Evolutionary conservation across 2,329 filamentous ascomycete genomes (phyloP).

Genomic region (Trichophyton rubrum): DNA sequence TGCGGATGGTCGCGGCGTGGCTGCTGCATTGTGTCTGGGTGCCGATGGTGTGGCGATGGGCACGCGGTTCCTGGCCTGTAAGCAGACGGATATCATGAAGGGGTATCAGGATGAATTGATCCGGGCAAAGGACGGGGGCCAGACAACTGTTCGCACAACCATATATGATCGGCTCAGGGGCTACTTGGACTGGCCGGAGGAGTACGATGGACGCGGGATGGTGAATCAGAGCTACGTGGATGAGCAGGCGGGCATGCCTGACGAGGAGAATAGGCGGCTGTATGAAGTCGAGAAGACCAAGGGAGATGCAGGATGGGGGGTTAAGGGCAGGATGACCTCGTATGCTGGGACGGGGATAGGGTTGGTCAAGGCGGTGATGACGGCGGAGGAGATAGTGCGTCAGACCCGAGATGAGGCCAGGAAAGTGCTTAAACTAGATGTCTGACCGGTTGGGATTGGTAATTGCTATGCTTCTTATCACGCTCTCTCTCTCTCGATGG

Average conservation of each 20-base stretch:
- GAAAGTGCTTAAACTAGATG: background rate
- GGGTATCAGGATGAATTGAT: conserved; percentile 42
- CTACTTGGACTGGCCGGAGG: conserved; percentile 45
- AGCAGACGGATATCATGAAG: conserved; percentile 37
- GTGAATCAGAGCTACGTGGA: conserved; percentile 43
- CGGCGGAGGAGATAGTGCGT: conserved; percentile 41
- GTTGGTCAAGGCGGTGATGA: conserved; percentile 39
- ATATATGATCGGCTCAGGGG: conserved; percentile 45
- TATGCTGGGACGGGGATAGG: conserved; percentile 53
- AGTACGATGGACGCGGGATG: conserved; percentile 47
- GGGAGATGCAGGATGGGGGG: conserved; percentile 43
- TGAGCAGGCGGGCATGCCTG: conserved; percentile 26
- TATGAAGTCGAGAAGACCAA: conserved; percentile 38
- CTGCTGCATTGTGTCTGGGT: conserved; percentile 40
- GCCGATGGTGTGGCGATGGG: conserved; percentile 48
- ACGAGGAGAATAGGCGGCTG: conserved; percentile 30
- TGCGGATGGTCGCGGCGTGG: conserved; percentile 39
- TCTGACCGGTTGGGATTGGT: no score
- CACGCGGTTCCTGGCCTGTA: conserved; percentile 48
- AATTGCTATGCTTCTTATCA: no score
- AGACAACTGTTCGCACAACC: conserved; percentile 38
- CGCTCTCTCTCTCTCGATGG: no score
- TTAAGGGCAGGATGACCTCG: conserved; percentile 44
- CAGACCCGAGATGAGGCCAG: conserved; percentile 31
- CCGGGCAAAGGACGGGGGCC: conserved; percentile 39